Conservation (phyloP, 2,329 filamentous ascomycete species). For the Pleurostoma richardsiae region DNA sequence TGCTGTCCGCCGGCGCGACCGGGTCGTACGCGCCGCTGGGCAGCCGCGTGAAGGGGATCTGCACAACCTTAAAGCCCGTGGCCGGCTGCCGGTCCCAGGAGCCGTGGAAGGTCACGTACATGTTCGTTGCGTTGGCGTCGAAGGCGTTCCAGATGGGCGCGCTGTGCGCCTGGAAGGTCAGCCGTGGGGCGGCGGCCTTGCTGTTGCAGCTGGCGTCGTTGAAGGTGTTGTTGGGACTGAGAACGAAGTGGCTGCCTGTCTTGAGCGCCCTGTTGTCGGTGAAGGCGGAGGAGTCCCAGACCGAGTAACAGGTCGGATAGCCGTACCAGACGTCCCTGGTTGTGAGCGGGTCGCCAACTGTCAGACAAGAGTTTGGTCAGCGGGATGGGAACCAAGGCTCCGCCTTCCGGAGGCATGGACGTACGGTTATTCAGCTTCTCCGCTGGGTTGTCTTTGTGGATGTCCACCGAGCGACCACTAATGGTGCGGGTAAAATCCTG, state of each 20-base stretch:
- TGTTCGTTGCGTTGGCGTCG: constrained; percentile 47
- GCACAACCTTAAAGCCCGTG: constrained; percentile 5
- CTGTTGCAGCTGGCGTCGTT: constrained; percentile 27
- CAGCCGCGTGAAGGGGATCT: neutral
- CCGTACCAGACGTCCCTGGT: constrained; percentile 31
- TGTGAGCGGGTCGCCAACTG: constrained; percentile 21
- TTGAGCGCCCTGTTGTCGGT: constrained; percentile 15
- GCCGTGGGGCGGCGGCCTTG: constrained; percentile 30
- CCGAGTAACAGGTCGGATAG: constrained; percentile 44
- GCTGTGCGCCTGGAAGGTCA: constrained; percentile 51
- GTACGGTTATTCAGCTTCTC: constrained; percentile 60
- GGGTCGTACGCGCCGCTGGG: constrained; percentile 19
- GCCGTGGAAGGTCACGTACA: constrained; percentile 68
- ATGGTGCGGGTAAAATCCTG: constrained; percentile 40
- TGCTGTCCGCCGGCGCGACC: constrained; percentile 19
- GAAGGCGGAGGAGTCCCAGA: constrained; percentile 20
- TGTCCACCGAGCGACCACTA: constrained; percentile 37
- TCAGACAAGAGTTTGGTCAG: neutral
- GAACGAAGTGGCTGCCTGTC: constrained; percentile 31
- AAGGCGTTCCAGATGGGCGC: constrained; percentile 71
- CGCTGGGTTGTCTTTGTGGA: constrained; percentile 57
- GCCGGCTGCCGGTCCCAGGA: constrained; percentile 46
- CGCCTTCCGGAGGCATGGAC: neutral
- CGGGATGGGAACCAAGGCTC: no score
- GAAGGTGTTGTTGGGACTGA: constrained; percentile 26